Evolutionary conservation across 495 filamentous ascomycete genomes (phyloP).

Genomic region (Amniculicola lignicola): DNA sequence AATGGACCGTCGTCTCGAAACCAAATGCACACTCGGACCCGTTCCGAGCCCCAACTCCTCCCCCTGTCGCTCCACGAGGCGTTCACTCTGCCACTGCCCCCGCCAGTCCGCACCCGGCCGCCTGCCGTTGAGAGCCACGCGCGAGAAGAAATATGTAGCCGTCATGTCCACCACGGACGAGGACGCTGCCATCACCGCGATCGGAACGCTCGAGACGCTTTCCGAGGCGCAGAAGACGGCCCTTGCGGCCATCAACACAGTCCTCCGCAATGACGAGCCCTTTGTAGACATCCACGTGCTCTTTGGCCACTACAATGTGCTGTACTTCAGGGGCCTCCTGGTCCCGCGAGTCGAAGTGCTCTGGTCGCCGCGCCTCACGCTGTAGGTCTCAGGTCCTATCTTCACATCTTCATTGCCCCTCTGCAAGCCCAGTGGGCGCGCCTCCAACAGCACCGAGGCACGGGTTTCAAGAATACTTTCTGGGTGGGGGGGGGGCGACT

Average conservation of each 20-base stretch:
- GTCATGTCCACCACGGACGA: conserved; percentile 41
- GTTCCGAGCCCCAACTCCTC: too few relatives aligned
- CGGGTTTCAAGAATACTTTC: conserved; percentile 10
- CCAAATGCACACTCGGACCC: too few relatives aligned
- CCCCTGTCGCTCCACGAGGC: too few relatives aligned
- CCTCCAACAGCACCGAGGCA: neutral
- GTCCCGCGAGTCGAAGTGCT: conserved; percentile 37
- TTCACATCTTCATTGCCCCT: neutral
- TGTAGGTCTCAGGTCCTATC: conserved; percentile 18
- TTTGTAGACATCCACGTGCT: conserved; percentile 42
- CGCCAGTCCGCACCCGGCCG: too few relatives aligned
- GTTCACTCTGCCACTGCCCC: too few relatives aligned
- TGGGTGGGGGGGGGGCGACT: too few relatives aligned
- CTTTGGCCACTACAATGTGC: conserved; percentile 36
- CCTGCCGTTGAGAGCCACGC: too few relatives aligned
- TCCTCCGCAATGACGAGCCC: conserved; percentile 32
- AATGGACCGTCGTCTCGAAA: too few relatives aligned
- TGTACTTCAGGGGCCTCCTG: conserved; percentile 40
- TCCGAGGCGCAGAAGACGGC: conserved; percentile 33
- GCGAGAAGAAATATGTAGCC: too few relatives aligned
- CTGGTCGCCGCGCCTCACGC: conserved; percentile 39
- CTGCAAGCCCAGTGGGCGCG: neutral
- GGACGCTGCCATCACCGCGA: conserved; percentile 39
- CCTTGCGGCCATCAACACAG: conserved; percentile 25
- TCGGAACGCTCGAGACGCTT: conserved; percentile 31